Base-by-base conservation (phyloP, 2,329 filamentous ascomycete genomes). In the Tolypocladium amazonense region DNA sequence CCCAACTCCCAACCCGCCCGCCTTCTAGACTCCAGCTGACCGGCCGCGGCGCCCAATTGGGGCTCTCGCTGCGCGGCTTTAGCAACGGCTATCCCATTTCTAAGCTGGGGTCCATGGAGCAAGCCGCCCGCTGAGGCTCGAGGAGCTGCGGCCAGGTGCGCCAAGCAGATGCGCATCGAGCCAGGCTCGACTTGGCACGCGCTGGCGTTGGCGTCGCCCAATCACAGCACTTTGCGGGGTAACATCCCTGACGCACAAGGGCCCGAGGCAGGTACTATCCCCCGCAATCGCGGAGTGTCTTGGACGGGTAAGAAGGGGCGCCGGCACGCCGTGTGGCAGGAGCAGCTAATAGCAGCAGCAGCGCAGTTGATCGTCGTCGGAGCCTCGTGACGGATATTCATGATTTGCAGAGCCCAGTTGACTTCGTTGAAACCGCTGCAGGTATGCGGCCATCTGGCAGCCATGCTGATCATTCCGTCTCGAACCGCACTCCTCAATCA, bases 141-240 rank as follows among this genome's bases (percentile, higher is more conserved):
- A 47, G n/a, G 2, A 1, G 47, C 45, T 47, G 23, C 43, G 25
- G 43, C 43, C 43, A n/a, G n/a, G n/a, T n/a, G n/a, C n/a, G n/a
- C n/a, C n/a, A 27, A 27, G 27, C 47, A 23, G 30, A 23, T 23
- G 30, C 20, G 27, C 27, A 54, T 23, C 58, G 56, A 45, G 39
- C 56, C 37, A 30, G 23, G n/a, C 38, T 18, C 38, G 23, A 27
- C 41, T 35, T 60, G 56, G 52, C 60, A 14, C 14, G 12, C 27
- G 27, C 12, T 37, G 39, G 35, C 53, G 27, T 14, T 30, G 39
- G 35, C 45, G 33, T 55, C 41, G 30, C 35, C 62, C 62, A 61
- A 60, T 60, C 39, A 23, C 54, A 55, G 47, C 58, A 52, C 54
- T 62, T 60, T 63, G 62, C 62, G 62, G 62, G 62, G 62, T 63